A percentile compares a stretch with the other conserved stretches of the same genome.
phyloP scores from a whole-genome alignment of 2,329 filamentous ascomycete genomes.

The Ceratocystis destructans region DNA sequence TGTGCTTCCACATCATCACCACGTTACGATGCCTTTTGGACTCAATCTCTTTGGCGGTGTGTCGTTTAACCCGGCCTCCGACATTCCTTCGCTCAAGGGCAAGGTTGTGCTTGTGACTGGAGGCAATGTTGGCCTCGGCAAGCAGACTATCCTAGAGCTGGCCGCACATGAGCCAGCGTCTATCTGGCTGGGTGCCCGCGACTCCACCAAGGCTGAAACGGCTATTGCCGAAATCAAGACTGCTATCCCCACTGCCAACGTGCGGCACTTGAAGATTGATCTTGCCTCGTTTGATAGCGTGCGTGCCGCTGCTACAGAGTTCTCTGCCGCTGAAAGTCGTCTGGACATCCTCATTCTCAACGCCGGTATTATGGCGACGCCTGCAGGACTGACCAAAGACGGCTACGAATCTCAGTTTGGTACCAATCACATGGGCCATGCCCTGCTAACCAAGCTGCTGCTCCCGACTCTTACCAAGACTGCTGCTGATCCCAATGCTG shows the following conservation, averaged over 20 bases:
- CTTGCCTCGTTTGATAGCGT: constrained; percentile 29
- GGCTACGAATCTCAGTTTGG: constrained; percentile 34
- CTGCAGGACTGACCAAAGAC: constrained; percentile 26
- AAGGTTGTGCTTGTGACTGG: constrained; percentile 36
- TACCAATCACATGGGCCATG: constrained; percentile 35
- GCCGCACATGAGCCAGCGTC: constrained; percentile 30
- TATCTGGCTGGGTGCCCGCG: constrained; percentile 36
- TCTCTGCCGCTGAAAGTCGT: constrained; percentile 23
- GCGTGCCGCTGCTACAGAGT: constrained; percentile 28
- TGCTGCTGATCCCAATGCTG: constrained; percentile 18
- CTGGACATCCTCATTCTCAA: constrained; percentile 33
- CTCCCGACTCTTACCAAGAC: constrained; percentile 26
- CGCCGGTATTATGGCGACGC: constrained; percentile 31
- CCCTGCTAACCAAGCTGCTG: constrained; percentile 34
- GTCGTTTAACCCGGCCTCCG: constrained; percentile 28
- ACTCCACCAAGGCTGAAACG: constrained; percentile 27
- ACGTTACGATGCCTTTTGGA: constrained; percentile 17
- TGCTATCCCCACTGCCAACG: constrained; percentile 13
- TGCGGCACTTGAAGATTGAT: constrained; percentile 27
- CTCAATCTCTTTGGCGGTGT: constrained; percentile 18
- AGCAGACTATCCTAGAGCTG: constrained; percentile 27
- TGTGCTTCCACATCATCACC: constrained; percentile 12
- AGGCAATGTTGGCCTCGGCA: constrained; percentile 31
- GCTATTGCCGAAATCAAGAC: constrained; percentile 16
- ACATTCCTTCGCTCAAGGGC: constrained; percentile 33